A percentile compares a stretch with the other conserved stretches of the same genome.
phyloP scores from a whole-genome alignment of 1,284 basidiomycete genomes.

The Ustilago hordei region DNA sequence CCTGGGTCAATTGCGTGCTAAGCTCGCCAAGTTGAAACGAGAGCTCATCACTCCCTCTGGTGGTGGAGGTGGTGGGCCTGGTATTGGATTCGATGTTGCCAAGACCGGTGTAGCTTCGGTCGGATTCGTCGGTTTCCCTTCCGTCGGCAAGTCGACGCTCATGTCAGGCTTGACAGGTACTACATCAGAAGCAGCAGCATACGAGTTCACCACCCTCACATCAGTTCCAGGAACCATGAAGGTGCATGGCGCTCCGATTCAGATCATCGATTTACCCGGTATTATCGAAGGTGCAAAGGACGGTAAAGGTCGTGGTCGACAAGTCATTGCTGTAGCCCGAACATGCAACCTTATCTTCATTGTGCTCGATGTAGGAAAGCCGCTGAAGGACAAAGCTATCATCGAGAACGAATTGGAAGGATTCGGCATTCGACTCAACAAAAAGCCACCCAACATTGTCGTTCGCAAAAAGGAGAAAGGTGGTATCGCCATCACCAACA shows the following conservation, averaged over 20 bases:
- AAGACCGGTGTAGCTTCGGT: constrained; percentile 95
- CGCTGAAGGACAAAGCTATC: constrained; percentile 88
- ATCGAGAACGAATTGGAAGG: constrained; percentile 94
- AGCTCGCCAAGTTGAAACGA: constrained; percentile 94
- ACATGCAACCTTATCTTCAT: constrained; percentile 99
- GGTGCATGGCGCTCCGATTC: constrained; percentile 86
- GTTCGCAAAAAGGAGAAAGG: constrained; percentile 90
- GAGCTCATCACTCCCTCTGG: constrained; percentile 87
- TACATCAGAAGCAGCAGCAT: constrained; percentile 95
- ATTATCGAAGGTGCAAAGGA: constrained; percentile 99
- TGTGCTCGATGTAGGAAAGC: constrained; percentile 96
- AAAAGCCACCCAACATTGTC: constrained; percentile 88
- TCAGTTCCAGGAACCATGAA: constrained; percentile 96
- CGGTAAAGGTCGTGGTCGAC: constrained; percentile 95
- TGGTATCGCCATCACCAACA: constrained; percentile 72
- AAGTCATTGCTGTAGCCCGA: constrained; percentile 92
- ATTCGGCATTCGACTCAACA: constrained; percentile 96
- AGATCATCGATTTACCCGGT: constrained; percentile 79
- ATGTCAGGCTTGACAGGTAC: constrained; percentile 99
- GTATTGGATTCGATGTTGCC: constrained; percentile 85
- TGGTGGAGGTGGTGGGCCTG: constrained; percentile 81
- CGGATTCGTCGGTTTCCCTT: constrained; percentile 73
- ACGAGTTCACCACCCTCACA: constrained; percentile 84
- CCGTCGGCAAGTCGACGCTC: constrained; percentile 79
- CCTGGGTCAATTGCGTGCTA: constrained; percentile 96